phyloP scores from a whole-genome alignment of 2,329 filamentous ascomycete species.

The Orbilia javanica region DNA sequence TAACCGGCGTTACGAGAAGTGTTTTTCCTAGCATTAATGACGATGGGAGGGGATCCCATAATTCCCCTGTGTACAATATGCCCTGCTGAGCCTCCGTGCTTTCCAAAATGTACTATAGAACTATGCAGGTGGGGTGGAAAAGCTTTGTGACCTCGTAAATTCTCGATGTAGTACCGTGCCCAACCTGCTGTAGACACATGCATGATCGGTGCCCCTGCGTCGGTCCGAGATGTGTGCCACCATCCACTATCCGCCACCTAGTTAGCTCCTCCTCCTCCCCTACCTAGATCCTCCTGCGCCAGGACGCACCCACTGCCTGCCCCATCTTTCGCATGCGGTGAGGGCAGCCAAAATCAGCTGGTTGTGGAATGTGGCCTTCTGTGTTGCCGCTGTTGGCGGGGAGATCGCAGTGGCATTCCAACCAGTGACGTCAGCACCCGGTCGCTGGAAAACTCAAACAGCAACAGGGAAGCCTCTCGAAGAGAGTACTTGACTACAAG shows the following conservation, averaged over 20 bases:
- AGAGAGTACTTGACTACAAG: constrained; percentile 5
- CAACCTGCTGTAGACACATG: neutral
- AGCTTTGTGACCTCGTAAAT: neutral
- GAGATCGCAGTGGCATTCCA: neutral
- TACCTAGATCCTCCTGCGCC: no score
- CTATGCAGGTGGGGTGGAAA: neutral
- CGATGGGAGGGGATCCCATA: neutral
- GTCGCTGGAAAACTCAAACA: constrained; percentile 26
- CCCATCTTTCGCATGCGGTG: neutral
- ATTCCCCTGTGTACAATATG: constrained; percentile 1
- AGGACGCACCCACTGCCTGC: neutral
- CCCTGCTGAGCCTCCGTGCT: neutral
- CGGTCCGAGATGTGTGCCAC: neutral
- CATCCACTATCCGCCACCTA: neutral
- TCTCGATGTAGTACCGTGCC: neutral
- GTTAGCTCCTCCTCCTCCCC: neutral
- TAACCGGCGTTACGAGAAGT: constrained; percentile 14
- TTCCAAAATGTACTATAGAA: constrained; percentile 1
- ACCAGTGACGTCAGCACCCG: constrained; percentile 45
- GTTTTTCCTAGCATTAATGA: constrained; percentile 4
- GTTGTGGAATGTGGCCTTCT: constrained; percentile 15
- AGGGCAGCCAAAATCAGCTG: constrained; percentile 13
- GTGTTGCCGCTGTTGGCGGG: constrained; percentile 53
- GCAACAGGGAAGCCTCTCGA: constrained; percentile 38
- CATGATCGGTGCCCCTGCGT: neutral